Conservation (phyloP, 352 stramenopile species). For the Pythium apleroticum region DNA sequence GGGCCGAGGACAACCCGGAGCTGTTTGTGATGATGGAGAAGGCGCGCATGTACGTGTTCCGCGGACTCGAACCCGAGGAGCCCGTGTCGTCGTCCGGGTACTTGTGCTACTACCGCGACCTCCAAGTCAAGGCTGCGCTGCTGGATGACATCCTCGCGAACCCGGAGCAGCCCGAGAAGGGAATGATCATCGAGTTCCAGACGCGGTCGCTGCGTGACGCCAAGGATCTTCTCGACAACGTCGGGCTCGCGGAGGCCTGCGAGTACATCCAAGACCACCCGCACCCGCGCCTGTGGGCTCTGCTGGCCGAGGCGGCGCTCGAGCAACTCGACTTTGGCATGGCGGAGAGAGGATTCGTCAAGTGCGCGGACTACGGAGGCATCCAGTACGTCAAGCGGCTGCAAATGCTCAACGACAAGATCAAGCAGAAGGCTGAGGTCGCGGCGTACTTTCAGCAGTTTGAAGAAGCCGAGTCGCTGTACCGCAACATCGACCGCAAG, state of each 20-base stretch:
- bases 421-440: conserved; percentile 92
- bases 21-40: conserved; percentile 94
- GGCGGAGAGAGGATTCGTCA: conserved; percentile 91
- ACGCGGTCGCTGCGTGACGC: conserved; percentile 86
- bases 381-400: conserved; percentile 93
- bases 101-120: conserved; percentile 85
- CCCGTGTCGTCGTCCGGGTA: conserved; percentile 89
- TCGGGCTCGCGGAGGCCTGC: conserved; percentile 72
- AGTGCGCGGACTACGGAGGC: conserved; percentile 89
- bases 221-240: conserved; percentile 83
- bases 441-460: conserved; percentile 90
- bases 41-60: conserved; percentile 90
- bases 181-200: conserved; percentile 87
- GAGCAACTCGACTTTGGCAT: conserved; percentile 91
- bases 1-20: conserved; percentile 91
- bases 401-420: conserved; percentile 82
- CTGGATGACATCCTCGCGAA: conserved; percentile 87
- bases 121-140: conserved; percentile 83
- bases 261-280: conserved; percentile 86
- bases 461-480: conserved; percentile 90
- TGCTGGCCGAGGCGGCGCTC: conserved; percentile 88
- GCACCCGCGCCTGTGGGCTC: conserved; percentile 84
- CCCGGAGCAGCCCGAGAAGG: conserved; percentile 73
- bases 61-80: conserved; percentile 83
- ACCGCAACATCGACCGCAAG: conserved; percentile 94